Percentiles rank a stretch among this genome's conserved stretches.
Conservation (phyloP, 139 green algal genomes). For the Pleodorina starrii region DNA sequence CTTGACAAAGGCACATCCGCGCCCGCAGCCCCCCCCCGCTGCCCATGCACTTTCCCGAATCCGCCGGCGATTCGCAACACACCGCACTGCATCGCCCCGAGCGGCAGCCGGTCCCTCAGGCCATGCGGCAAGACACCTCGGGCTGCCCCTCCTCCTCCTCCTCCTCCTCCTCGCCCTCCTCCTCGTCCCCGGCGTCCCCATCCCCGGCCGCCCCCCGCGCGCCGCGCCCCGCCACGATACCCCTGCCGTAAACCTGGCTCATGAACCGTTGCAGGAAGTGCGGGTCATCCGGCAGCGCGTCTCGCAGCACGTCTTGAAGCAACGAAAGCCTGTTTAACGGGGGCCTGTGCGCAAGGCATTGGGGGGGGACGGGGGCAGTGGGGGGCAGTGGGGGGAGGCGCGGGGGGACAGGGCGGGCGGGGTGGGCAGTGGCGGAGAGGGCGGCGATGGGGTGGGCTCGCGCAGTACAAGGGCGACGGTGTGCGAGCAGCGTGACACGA, state of each 20-base stretch:
- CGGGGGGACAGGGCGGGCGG: background rate
- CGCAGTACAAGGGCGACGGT: background rate
- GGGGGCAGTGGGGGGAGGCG: background rate
- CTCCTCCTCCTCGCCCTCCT: slow-evolving; percentile 38
- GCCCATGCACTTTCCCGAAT: no score
- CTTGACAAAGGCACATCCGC: no score
- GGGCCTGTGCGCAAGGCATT: background rate
- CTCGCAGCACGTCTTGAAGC: slow-evolving; percentile 46
- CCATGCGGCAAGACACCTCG: slow-evolving; percentile 55
- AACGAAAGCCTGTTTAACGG: background rate
- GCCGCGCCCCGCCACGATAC: background rate
- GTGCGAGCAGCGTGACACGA: no score
- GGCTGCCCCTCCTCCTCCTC: slow-evolving; percentile 29
- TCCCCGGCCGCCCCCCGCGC: background rate
- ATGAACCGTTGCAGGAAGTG: slow-evolving; percentile 59
- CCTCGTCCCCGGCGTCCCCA: background rate
- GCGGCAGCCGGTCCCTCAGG: no score
- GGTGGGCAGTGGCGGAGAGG: background rate
- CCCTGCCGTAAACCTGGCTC: slow-evolving; percentile 58
- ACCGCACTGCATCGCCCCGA: no score
- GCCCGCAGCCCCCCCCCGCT: no score
- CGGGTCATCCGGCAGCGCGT: slow-evolving; percentile 69
- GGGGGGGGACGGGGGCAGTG: slow-evolving; percentile 14
- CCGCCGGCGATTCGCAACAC: no score
- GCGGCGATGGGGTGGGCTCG: background rate